Evolutionary conservation across 768 basidiomycete species (phyloP), one percentile per base, ranked within the genome.

Genomic region (Zangia roseola): DNA sequence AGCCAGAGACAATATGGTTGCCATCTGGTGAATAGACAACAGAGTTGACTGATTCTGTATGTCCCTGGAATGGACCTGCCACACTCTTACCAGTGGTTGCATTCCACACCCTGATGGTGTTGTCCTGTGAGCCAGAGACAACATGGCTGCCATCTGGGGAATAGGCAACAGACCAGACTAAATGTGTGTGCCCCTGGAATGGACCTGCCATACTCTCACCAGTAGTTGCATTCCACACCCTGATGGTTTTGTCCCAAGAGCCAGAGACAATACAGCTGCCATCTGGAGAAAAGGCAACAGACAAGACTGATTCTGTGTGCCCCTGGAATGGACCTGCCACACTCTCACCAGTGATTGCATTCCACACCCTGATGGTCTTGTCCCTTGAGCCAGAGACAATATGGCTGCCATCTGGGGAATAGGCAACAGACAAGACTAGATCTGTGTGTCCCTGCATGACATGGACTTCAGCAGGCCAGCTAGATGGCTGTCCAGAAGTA

Each of bases 161-260:
- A 38, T 35, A 33, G 3, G 35, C 41, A 36, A 55, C 47, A 24
- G 50, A 49, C 17, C 8, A 35, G n/a, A 52, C 31, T n/a, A 0
- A 1, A 4, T 24, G 2, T 33, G 40, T 43, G 19, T 52, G 42
- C 9, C 41, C 45, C 21, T 34, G 35, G 19, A 46, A 34, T 23
- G 47, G 47, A 42, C 47, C 47, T 43, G 47, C 51, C 43, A 53
- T 19, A 47, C 24, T 33, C 7, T 44, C 28, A 47, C 48, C 36
- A 47, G 47, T 31, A 24, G 34, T 35, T 25, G 38, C 34, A 45
- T 60, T 44, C 62, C 59, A 66, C 16, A 64, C 14, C 8, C 43
- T 45, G 10, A 40, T 19, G 16, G 38, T 53, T 0, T 20, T 40
- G 17, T 53, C 51, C 12, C 1, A 1, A 23, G 40, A 47, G 7